phyloP scores from a whole-genome alignment of 306 rosid species.

The Corylus heterophylla region DNA sequence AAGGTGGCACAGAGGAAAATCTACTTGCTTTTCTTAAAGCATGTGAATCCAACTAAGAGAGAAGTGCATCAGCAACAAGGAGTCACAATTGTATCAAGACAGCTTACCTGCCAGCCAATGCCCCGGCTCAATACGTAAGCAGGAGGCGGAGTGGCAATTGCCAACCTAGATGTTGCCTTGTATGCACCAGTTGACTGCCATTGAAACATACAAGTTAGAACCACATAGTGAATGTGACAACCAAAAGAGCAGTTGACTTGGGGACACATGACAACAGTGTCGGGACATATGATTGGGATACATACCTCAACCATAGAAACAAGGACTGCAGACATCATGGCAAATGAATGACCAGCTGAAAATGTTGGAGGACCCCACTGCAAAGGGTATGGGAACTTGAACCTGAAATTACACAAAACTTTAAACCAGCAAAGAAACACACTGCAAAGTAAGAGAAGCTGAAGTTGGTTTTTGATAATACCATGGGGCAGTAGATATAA shows the following conservation, averaged over 20 bases:
- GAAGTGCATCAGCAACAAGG: background rate
- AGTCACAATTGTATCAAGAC: background rate
- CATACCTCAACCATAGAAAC: conserved; percentile 98
- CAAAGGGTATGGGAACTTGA: conserved; percentile 92
- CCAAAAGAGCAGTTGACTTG: background rate
- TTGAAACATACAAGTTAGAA: conserved; percentile 17
- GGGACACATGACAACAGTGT: background rate
- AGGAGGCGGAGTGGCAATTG: conserved; percentile 98
- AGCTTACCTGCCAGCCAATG: conserved; percentile 95
- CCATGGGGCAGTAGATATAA: conserved; percentile 94
- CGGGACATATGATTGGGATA: background rate
- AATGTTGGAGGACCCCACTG: conserved; percentile 99
- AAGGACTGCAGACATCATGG: conserved; percentile 92
- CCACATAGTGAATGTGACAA: conserved; percentile 9
- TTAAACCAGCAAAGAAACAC: conserved; percentile 14
- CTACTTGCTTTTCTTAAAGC: background rate
- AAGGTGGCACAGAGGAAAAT: background rate
- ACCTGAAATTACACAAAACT: conserved; percentile 49
- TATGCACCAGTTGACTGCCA: conserved; percentile 92
- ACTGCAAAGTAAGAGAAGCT: conserved; percentile 13
- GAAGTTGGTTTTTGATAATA: conserved; percentile 23
- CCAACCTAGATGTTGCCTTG: conserved; percentile 89
- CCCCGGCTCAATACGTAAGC: conserved; percentile 97
- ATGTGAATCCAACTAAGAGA: background rate
- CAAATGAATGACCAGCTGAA: conserved; percentile 96